Evolutionary conservation across 2,329 filamentous ascomycete genomes (phyloP).

Genomic region (Claviceps sp.): DNA sequence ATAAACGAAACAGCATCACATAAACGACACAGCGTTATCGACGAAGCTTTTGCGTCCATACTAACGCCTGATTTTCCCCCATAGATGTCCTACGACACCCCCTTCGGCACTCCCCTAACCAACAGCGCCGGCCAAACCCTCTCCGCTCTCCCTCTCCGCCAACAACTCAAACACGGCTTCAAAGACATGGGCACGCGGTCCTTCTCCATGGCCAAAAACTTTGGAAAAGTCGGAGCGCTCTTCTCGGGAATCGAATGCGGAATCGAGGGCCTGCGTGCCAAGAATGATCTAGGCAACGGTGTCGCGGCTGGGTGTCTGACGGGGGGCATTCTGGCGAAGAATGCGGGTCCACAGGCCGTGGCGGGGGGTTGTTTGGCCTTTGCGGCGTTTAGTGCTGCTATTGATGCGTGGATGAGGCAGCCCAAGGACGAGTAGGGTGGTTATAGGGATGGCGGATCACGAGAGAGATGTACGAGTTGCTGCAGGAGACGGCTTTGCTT

Average conservation of each 20-base stretch:
- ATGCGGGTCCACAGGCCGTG: constrained; percentile 79
- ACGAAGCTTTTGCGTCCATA: too few relatives aligned
- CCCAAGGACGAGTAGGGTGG: constrained; percentile 43
- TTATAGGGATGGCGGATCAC: not conserved
- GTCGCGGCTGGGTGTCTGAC: constrained; percentile 81
- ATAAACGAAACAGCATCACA: not conserved
- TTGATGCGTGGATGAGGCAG: constrained; percentile 82
- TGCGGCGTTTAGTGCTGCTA: constrained; percentile 81
- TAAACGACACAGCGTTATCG: not conserved
- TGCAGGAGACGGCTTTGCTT: not conserved
- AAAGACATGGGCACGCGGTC: constrained; percentile 88
- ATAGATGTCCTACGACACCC: constrained; percentile 97
- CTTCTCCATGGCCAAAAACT: constrained; percentile 79
- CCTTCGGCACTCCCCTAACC: constrained; percentile 45
- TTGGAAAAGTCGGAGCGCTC: constrained; percentile 81
- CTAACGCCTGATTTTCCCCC: not conserved
- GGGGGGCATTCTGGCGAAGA: constrained; percentile 73
- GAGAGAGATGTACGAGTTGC: not conserved
- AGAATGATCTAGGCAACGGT: constrained; percentile 86
- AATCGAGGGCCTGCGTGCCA: constrained; percentile 82
- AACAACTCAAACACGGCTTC: constrained; percentile 77
- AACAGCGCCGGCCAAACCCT: constrained; percentile 25
- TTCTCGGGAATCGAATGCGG: constrained; percentile 92
- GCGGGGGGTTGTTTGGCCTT: constrained; percentile 84
- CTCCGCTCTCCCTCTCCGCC: constrained; percentile 58